Evolutionary conservation across 495 filamentous ascomycete genomes (phyloP).

Genomic region (Lepidopterella palustris): DNA sequence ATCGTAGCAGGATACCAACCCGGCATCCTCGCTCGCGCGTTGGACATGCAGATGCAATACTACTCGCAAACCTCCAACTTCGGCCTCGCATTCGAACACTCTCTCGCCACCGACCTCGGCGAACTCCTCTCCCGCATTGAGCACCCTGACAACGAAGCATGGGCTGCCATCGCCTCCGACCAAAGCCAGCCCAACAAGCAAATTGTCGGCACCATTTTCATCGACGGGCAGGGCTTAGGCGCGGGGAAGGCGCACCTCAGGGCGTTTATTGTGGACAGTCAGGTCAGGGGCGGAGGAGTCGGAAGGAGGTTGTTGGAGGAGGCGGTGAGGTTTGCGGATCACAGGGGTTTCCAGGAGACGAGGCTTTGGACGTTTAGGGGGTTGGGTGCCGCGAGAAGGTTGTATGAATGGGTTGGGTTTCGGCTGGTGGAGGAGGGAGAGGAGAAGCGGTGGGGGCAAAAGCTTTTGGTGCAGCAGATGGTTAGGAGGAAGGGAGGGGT

Average conservation of each 20-base stretch:
- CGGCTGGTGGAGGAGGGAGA: not conserved
- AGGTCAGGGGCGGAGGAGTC: not conserved
- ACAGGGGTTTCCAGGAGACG: not conserved
- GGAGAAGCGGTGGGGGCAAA: not conserved
- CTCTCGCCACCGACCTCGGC: not conserved
- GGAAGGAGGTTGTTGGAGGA: not conserved
- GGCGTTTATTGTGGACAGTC: not conserved
- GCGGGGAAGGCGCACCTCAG: not conserved
- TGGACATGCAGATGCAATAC: not conserved
- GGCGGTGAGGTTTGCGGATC: not conserved
- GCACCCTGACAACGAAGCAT: not conserved
- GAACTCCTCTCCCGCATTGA: not conserved
- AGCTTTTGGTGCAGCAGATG: not conserved
- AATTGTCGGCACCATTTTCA: not conserved
- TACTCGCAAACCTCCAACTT: not conserved
- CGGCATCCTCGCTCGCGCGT: not conserved
- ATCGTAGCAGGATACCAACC: not conserved
- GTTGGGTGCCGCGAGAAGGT: not conserved
- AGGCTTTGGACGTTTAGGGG: not conserved
- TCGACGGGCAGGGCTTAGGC: not conserved
- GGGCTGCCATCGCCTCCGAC: not conserved
- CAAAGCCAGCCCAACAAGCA: not conserved
- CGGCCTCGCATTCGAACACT: not conserved
- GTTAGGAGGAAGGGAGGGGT: too few species aligned
- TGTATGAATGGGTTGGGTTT: not conserved